Evolutionary conservation across 352 stramenopile species (phyloP).

Genomic region (Aphanomyces stellatus): DNA sequence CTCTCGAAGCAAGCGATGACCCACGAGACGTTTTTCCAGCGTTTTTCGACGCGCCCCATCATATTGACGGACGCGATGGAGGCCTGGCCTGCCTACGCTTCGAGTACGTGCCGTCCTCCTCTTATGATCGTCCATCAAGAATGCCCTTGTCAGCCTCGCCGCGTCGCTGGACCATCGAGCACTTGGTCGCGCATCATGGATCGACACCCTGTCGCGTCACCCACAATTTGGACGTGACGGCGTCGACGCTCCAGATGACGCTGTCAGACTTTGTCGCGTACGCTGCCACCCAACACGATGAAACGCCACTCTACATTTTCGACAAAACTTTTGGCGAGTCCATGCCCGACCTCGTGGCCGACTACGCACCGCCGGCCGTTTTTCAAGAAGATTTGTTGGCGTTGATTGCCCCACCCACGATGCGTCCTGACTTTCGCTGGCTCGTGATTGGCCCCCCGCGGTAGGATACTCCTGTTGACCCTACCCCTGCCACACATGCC

Average conservation of each 20-base stretch:
- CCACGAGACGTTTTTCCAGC: conserved; percentile 25
- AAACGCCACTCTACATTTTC: conserved; percentile 85
- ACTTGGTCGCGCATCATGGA: conserved; percentile 42
- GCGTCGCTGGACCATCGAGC: conserved; percentile 58
- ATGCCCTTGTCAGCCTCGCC: conserved; percentile 7
- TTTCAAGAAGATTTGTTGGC: conserved; percentile 74
- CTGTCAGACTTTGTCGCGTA: conserved; percentile 71
- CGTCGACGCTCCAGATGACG: conserved; percentile 48
- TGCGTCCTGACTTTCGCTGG: conserved; percentile 68
- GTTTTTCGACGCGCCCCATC: conserved; percentile 63
- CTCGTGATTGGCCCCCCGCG: conserved; percentile 74
- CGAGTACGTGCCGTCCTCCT: conserved; percentile 34
- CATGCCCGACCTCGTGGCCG: conserved; percentile 52
- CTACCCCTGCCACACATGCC: neutral
- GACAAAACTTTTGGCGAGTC: conserved; percentile 77
- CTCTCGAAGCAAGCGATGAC: conserved; percentile 47
- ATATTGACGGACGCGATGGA: conserved; percentile 58
- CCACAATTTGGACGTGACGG: conserved; percentile 71
- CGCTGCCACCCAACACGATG: conserved; percentile 51
- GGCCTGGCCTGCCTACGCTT: conserved; percentile 58
- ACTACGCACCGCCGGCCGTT: conserved; percentile 60
- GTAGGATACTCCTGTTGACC: neutral
- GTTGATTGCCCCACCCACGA: conserved; percentile 26
- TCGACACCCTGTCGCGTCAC: conserved; percentile 35
- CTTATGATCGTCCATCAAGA: no score